A percentile compares a stretch with the other conserved stretches of the same genome.
phyloP scores from a whole-genome alignment of 2,329 filamentous ascomycete genomes.

The Trichophyton schoenleinii region DNA sequence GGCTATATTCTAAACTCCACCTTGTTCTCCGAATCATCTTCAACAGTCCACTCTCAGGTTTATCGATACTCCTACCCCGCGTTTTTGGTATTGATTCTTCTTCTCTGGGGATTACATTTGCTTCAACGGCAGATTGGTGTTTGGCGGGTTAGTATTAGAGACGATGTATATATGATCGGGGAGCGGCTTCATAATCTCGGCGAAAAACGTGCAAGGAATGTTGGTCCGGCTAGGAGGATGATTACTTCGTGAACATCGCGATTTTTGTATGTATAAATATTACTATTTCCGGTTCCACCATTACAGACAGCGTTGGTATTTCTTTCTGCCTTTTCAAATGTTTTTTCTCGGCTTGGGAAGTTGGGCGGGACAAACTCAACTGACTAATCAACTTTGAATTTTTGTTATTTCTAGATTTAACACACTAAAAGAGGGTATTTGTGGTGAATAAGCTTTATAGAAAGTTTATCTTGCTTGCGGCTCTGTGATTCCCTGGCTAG shows the following conservation, averaged over 20 bases:
- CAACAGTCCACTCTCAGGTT: conserved; percentile 29
- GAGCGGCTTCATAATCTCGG: conserved; percentile 93
- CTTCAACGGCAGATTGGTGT: conserved; percentile 47
- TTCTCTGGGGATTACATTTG: conserved; percentile 31
- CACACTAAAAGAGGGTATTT: no score
- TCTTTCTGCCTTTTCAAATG: neutral
- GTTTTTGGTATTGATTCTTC: conserved; percentile 42
- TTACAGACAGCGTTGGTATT: neutral
- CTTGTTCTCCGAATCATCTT: conserved; percentile 21
- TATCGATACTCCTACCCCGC: conserved; percentile 66
- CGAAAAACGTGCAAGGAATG: conserved; percentile 37
- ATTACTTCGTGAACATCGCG: conserved; percentile 20
- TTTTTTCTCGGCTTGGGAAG: no score
- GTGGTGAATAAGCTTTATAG: no score
- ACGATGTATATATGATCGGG: conserved; percentile 93
- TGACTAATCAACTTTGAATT: no score
- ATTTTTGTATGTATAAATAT: conserved; percentile 3
- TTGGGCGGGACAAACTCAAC: no score
- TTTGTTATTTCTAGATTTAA: no score
- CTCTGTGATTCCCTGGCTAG: no score
- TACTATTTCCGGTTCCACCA: neutral
- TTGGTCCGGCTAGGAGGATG: conserved; percentile 27
- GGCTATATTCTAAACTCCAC: conserved; percentile 42
- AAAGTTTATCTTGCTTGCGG: no score
- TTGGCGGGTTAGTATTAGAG: conserved; percentile 72